Evolutionary conservation across 140 eudicot genomes (phyloP), one percentile per base, ranked within the genome.

Genomic region (Cichorium intybus): DNA sequence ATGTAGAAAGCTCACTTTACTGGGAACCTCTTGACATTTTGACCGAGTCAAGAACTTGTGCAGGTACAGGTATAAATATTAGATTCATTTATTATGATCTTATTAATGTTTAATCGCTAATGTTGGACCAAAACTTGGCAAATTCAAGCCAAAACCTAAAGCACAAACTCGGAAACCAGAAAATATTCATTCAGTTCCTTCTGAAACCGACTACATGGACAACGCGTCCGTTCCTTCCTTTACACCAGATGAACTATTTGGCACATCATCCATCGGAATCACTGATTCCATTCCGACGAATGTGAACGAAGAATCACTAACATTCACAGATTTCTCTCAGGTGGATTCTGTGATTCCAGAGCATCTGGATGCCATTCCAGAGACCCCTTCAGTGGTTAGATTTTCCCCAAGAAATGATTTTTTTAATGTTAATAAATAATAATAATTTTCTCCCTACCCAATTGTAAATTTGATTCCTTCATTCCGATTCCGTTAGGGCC

Each of bases 131-230:
- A 46, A 66, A 37, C 60, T 16, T 14, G 71, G 79, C 43, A 84
- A 84, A 56, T 79, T 70, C 59, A 81, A 81, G 66, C 86, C 88
- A 69, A 79, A 81, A 72, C 86, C 86, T 10, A 84, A 70, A 57
- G 64, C 61, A 64, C 87, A 74, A 59, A 48, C 48, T 28, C 81
- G 80, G 17, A 71, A 56, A 63, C 45, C 52, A 58, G 72, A 54
- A 33, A 74, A 72, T 74, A 34, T 57, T 33, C 41, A 39, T 31
- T 17, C 73, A 11, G 68, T 28, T 64, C 51, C 82, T 47, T 72
- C 79, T 56, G 62, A 81, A 73, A 48, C 61, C n/a, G 64, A 75
- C 51, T 46, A 43, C 70, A 75, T 56, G 37, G 77, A 78, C n/a
- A 59, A 64, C 56, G 66, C 55, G 41, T 55, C 74, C 10, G 5